Base-by-base conservation (phyloP, 2,329 filamentous ascomycete species). In the Fusarium citri region DNA sequence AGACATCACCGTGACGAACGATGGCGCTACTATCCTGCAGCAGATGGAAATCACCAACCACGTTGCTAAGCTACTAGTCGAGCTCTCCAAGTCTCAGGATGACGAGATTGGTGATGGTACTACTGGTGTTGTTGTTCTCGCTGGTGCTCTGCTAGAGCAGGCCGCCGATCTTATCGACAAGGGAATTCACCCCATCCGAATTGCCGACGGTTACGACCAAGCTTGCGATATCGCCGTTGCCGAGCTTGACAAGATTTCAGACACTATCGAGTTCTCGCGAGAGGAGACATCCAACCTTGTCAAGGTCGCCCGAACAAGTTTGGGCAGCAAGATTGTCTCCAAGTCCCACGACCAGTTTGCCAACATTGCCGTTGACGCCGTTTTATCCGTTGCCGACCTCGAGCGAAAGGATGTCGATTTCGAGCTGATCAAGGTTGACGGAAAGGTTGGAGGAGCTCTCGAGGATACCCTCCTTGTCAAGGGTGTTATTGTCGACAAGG, bases 1-100 rank as follows among this genome's bases (percentile, higher is more conserved):
- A 80, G 96, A 99, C 83, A 99, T 99, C 81, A 99, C 96, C 68
- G 94, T 99, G 68, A 99, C 96, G 74, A 99, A 99, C 85, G 96
- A 99, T 84, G 96, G 96, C 77, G 97, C 97, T 58, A 99, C 96
- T 47, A 99, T 99, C 77, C 86, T 99, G 74, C 91, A 93, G 76
- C 94, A 97, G 88, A 99, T 99, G 96, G 96, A 99, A 85, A 95
- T 99, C 75, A 93, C 93, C 74, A 98, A 99, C 87, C 95, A 98
- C 82, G 94, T 99, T 68, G 96, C 96, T 68, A 98, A 98, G 85
- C 87, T 99, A 54, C 86, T 99, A 64, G 96, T 99, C 51, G 95
- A 98, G 80, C 90, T 99, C 42, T 98, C 96, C 71, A 98, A 97
- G 85, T 98, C 96, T 41, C 96, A 99, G 81, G 96, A 99, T 78